These are phyloP conservation scores for Gaertneriomyces sp. DNA, from an alignment of 192 early-diverging fungal species.

Conservation along the genomic window DNA sequence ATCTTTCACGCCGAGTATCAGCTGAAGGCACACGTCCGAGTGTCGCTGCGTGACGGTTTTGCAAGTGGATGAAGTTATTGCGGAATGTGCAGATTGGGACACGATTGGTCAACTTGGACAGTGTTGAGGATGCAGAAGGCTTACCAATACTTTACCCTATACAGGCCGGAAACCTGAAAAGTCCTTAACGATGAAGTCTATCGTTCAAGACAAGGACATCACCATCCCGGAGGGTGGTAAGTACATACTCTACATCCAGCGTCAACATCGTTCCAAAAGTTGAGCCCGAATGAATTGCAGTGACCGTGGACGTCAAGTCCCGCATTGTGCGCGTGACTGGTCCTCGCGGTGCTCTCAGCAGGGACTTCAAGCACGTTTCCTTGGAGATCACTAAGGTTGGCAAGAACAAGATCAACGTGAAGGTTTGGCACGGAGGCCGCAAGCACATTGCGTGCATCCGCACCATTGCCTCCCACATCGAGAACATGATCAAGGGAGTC, in stretches of 20 bases:
- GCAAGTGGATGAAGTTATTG: too few species aligned
- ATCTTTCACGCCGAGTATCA: too few species aligned
- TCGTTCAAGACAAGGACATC: slow-evolving; percentile 84
- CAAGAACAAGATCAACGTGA: slow-evolving; percentile 72
- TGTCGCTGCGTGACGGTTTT: too few species aligned
- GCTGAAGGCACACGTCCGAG: too few species aligned
- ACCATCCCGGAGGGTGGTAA: slow-evolving; percentile 79
- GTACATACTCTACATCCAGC: not conserved
- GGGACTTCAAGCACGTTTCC: slow-evolving; percentile 91
- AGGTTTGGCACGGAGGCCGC: slow-evolving; percentile 92
- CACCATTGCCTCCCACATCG: slow-evolving; percentile 90
- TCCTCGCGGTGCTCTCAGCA: slow-evolving; percentile 82
- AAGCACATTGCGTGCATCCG: slow-evolving; percentile 99
- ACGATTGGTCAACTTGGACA: too few species aligned
- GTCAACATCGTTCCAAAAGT: too few species aligned
- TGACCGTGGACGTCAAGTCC: slow-evolving; percentile 83
- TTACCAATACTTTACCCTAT: not conserved
- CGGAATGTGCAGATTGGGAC: too few species aligned
- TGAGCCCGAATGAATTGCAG: slow-evolving; percentile 21
- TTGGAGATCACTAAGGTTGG: slow-evolving; percentile 76
- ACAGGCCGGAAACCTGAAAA: slow-evolving; percentile 27
- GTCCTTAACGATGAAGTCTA: slow-evolving; percentile 74
- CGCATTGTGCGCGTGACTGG: slow-evolving; percentile 84
- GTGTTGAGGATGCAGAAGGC: not conserved
- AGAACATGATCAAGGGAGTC: slow-evolving; percentile 97